A percentile compares a stretch with the other conserved stretches of the same genome.
Evolutionary conservation across 495 filamentous ascomycete species (phyloP).

Genomic region (Hypoxylon lienhwacheense): DNA sequence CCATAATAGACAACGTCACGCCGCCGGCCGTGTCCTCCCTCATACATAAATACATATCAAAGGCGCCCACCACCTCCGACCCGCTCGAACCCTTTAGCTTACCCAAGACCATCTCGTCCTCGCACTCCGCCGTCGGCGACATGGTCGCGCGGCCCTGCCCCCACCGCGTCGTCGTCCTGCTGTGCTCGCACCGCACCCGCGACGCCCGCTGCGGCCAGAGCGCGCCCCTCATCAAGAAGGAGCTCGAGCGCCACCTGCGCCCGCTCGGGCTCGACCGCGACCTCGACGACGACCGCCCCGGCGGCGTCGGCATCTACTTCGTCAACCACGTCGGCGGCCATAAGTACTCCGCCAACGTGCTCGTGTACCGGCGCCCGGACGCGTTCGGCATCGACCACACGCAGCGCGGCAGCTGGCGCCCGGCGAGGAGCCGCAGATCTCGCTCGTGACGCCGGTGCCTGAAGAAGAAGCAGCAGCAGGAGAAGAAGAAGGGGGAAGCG

Average conservation of each 20-base stretch:
- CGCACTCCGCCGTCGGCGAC: constrained; percentile 48
- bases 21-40: constrained; percentile 72
- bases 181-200: constrained; percentile 90
- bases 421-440: constrained; percentile 28
- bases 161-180: constrained; percentile 82
- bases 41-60: constrained; percentile 70
- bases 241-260: constrained; percentile 88
- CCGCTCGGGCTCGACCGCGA: constrained; percentile 84
- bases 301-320: constrained; percentile 93
- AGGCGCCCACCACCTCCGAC: constrained; percentile 71
- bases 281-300: constrained; percentile 79
- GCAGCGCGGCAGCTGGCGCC: constrained; percentile 41
- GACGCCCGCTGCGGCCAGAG: constrained; percentile 94
- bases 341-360: constrained; percentile 89
- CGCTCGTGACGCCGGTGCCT: constrained; percentile 10
- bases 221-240: constrained; percentile 80
- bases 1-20: constrained; percentile 81
- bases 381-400: constrained; percentile 57
- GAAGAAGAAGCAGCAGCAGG: constrained; percentile 5
- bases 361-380: constrained; percentile 77
- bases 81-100: constrained; percentile 56
- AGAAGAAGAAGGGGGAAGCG: constrained; percentile 28
- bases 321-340: constrained; percentile 95
- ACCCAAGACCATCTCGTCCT: constrained; percentile 56
- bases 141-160: constrained; percentile 71